Base-by-base conservation (phyloP, 2,329 filamentous ascomycete genomes). In the Fusarium euwallaceae region DNA sequence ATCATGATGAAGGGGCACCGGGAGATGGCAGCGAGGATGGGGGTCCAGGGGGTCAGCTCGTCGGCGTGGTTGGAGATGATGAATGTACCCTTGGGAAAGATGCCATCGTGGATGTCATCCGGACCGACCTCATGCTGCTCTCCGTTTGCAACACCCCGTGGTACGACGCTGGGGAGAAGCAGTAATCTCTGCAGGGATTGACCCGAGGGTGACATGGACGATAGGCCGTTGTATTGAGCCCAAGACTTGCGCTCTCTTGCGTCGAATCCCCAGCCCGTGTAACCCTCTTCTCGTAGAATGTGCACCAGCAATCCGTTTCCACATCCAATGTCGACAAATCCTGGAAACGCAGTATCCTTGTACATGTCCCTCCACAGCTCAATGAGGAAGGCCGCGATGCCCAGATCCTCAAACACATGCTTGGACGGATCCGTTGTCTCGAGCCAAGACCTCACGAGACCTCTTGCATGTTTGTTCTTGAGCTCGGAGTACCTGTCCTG, bases 11-110 rank as follows among this genome's bases (percentile, higher is more conserved):
- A 99, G 0, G 95, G 93, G 12, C 93, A 93, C 3, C 89, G 84
- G 0, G 93, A 95, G 2, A 95, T 85, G 8, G 91, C 90, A 1
- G 94, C 95, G 45, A 99, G 89, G 20, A 98, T 88, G 0, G 97
- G 97, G 0, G 97, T 98, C 97, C 97, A 99, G 1, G 94, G 91
- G 0, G 97, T 99, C 16, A 99, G 88, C 84, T 99, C 95, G 81
- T 99, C 97, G 12, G 96, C 96, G 82, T 99, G 97, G 80, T 99
- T 99, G 59, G 95, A 97, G 73, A 99, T 93, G 78, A 99, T 95
- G 82, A 99, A 99, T 0, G 95, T 97, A 32, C 91, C 91, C 17
- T 83, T 81, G 0, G 90, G 87, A 79, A 98, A 98, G 11, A 87
- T 79, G 39, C 96, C 97, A 71, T 87, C 82, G 78, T 91, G 87